Conservation (phyloP, 1,284 basidiomycete genomes). For the Agroathelia rolfsii region DNA sequence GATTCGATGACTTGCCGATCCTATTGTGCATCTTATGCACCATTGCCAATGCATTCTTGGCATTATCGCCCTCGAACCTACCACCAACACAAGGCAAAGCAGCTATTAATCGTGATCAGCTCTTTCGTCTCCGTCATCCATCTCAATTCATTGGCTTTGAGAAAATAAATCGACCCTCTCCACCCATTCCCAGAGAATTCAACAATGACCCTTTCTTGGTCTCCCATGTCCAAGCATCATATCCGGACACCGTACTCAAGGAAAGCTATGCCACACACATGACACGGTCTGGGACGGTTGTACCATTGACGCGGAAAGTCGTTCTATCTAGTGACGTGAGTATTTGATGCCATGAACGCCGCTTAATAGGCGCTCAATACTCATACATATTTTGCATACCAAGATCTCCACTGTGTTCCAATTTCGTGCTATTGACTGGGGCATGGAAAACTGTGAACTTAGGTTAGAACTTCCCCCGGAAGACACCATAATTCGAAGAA, state of each 20-base stretch:
- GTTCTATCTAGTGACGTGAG: constrained; percentile 9
- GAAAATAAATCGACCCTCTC: constrained; percentile 13
- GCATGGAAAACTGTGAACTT: constrained; percentile 15
- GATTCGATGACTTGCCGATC: too few relatives aligned
- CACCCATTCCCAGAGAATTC: constrained; percentile 13
- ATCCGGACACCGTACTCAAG: constrained; percentile 11
- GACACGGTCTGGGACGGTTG: constrained; percentile 12
- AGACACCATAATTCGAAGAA: too few relatives aligned
- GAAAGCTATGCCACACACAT: constrained; percentile 7
- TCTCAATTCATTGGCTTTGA: constrained; percentile 19
- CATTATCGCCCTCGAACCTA: too few relatives aligned
- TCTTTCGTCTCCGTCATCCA: constrained; percentile 15
- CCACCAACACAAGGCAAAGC: constrained; percentile 9
- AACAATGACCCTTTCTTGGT: constrained; percentile 15
- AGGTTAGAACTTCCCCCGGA: constrained; percentile 11
- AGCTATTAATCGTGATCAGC: too few relatives aligned
- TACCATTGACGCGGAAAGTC: constrained; percentile 10
- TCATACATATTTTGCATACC: neutral
- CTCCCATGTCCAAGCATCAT: constrained; percentile 11
- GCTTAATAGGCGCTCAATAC: too few relatives aligned
- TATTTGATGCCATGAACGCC: neutral
- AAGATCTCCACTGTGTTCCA: constrained; percentile 17
- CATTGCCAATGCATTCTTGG: too few relatives aligned
- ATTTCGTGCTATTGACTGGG: constrained; percentile 16
- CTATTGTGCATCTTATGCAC: too few relatives aligned